Evolutionary conservation across 1,139 yeast genomes (phyloP).

Genomic region (Protomyces pachydermus): DNA sequence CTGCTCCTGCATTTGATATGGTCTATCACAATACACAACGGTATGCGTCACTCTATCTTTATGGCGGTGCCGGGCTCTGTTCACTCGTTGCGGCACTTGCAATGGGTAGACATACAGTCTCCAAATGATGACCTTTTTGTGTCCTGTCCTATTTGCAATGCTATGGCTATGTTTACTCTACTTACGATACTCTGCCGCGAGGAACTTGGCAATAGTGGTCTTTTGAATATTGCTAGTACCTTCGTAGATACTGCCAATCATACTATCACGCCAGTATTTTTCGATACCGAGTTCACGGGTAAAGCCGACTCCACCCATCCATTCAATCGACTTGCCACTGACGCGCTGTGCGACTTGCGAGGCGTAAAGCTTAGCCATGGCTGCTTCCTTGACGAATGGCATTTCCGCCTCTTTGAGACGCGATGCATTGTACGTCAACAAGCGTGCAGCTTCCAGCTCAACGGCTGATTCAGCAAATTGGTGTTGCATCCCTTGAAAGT

Average conservation of each 20-base stretch:
- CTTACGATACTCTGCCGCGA: neutral
- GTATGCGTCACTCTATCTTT: neutral
- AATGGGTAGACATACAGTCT: neutral
- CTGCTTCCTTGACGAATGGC: conserved; percentile 44
- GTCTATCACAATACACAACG: neutral
- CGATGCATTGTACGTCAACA: conserved; percentile 46
- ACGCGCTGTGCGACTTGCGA: conserved; percentile 44
- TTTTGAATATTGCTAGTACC: conserved; percentile 47
- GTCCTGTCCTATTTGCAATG: neutral
- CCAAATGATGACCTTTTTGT: neutral
- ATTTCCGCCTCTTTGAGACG: conserved; percentile 42
- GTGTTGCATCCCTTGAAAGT: conserved; percentile 48
- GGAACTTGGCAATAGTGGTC: conserved; percentile 44
- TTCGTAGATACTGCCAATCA: conserved; percentile 47
- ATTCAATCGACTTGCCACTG: conserved; percentile 45
- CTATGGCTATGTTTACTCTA: neutral
- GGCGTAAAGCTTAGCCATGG: conserved; percentile 46
- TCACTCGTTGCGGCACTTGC: neutral
- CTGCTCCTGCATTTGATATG: neutral
- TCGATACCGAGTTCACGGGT: conserved; percentile 45
- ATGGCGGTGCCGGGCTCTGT: neutral
- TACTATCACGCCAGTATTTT: conserved; percentile 46
- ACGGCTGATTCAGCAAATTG: conserved; percentile 47
- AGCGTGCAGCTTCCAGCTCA: conserved; percentile 47
- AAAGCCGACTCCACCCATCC: conserved; percentile 50